phyloP scores from a whole-genome alignment of 2,329 filamentous ascomycete genomes.

The Canariomyces notabilis region DNA sequence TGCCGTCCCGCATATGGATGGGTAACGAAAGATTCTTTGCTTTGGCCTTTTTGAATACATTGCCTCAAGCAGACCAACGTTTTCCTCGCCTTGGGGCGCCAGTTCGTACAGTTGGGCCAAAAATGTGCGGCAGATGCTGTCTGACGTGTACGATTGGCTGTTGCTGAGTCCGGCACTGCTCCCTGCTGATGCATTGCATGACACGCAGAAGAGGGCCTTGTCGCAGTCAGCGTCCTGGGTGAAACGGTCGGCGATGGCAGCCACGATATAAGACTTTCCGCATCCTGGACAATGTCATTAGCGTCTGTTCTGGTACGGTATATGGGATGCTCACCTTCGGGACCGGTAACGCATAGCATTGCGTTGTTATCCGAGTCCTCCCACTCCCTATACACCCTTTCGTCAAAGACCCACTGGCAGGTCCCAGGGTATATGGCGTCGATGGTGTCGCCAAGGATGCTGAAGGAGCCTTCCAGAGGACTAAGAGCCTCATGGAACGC shows the following conservation, averaged over 20 bases:
- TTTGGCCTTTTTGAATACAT: constrained; percentile 19
- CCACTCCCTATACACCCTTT: constrained; percentile 11
- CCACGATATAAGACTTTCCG: constrained; percentile 19
- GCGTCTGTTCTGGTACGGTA: no score
- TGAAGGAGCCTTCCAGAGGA: constrained; percentile 9
- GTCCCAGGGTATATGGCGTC: constrained; percentile 18
- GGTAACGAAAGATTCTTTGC: constrained; percentile 1
- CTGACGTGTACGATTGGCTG: constrained; percentile 10
- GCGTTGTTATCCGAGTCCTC: not conserved
- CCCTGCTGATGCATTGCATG: constrained; percentile 7
- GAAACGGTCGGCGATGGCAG: constrained; percentile 15
- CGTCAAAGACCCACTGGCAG: constrained; percentile 20
- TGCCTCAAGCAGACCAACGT: constrained; percentile 17
- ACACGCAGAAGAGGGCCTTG: constrained; percentile 16
- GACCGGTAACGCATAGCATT: constrained; percentile 18
- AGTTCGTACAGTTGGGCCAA: constrained; percentile 17
- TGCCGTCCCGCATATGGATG: constrained; percentile 10
- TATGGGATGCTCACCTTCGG: constrained; percentile 11
- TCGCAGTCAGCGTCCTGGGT: not conserved
- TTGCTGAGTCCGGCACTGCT: not conserved
- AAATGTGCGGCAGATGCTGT: constrained; percentile 19
- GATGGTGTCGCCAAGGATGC: constrained; percentile 12
- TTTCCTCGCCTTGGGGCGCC: constrained; percentile 15
- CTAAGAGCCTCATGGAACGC: constrained; percentile 10
- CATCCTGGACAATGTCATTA: constrained; percentile 13